Evolutionary conservation across 2,329 filamentous ascomycete species (phyloP).

Genomic region (Verticillium tricorpus): DNA sequence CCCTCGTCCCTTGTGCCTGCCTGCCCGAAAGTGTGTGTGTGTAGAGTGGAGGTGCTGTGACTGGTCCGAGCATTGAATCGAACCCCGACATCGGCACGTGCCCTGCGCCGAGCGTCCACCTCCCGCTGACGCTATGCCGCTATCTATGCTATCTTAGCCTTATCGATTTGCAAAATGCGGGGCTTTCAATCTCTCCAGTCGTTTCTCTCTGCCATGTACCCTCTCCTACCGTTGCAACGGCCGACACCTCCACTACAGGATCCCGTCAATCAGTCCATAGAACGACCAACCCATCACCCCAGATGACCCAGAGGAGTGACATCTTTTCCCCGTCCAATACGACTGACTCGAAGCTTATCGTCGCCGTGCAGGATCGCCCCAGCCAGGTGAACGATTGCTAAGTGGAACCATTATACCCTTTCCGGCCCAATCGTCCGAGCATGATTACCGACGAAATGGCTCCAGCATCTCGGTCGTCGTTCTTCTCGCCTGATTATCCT

Average conservation of each 20-base stretch:
- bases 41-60: neutral
- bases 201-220: neutral
- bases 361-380: neutral
- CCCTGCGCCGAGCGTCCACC: neutral
- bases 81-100: neutral
- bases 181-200: neutral
- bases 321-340: neutral
- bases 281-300: neutral
- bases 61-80: neutral
- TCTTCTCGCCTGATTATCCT: neutral
- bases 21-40: neutral
- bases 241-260: too few relatives aligned
- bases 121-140: neutral
- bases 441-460: neutral
- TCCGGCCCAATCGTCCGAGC: neutral
- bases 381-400: neutral
- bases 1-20: too few relatives aligned
- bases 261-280: neutral
- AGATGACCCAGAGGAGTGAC: neutral
- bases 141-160: constrained; percentile 5
- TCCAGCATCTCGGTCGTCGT: neutral
- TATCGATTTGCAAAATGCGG: neutral
- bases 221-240: too few relatives aligned
- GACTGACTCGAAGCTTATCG: neutral
- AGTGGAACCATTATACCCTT: neutral